These are phyloP conservation scores for Chlorella sp. DNA, from an alignment of 139 green algal genomes.

Conservation along the genomic window DNA sequence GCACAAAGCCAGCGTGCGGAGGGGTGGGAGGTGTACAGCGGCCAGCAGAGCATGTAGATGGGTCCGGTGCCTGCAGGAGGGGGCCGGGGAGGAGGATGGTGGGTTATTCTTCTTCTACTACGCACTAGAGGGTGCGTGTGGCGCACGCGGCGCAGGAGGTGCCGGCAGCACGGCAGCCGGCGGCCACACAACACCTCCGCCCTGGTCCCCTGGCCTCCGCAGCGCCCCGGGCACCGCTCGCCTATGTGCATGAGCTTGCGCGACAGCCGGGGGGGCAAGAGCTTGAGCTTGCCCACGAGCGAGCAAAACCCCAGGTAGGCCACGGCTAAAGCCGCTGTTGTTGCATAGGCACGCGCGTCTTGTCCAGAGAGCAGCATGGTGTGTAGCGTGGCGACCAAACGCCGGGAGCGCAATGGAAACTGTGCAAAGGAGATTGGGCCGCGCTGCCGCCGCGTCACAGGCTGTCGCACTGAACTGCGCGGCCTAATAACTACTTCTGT, in stretches of 20 bases:
- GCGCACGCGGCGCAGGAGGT: not conserved
- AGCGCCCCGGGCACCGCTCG: not conserved
- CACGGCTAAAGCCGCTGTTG: not conserved
- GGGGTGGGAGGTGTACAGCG: slow-evolving; percentile 13
- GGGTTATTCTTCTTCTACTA: not conserved
- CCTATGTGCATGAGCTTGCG: slow-evolving; percentile 58
- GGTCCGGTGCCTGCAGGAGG: slow-evolving; percentile 41
- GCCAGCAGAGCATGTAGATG: slow-evolving; percentile 53
- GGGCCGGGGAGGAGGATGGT: not conserved
- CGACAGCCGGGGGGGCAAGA: slow-evolving; percentile 30
- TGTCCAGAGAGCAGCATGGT: no score
- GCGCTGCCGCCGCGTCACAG: no score
- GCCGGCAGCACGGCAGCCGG: not conserved
- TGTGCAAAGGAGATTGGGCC: no score
- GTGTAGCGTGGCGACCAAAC: no score
- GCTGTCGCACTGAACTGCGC: no score
- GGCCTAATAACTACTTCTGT: no score
- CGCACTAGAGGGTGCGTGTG: not conserved
- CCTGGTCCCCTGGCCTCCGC: no score
- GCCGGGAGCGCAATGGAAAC: no score
- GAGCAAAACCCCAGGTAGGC: slow-evolving; percentile 24
- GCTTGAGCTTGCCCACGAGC: slow-evolving; percentile 3
- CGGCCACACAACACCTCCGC: not conserved
- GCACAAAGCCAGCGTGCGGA: slow-evolving; percentile 13
- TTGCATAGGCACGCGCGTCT: not conserved